phyloP scores from a whole-genome alignment of 2,329 filamentous ascomycete species.

The Aspergillus spinulosporus region DNA sequence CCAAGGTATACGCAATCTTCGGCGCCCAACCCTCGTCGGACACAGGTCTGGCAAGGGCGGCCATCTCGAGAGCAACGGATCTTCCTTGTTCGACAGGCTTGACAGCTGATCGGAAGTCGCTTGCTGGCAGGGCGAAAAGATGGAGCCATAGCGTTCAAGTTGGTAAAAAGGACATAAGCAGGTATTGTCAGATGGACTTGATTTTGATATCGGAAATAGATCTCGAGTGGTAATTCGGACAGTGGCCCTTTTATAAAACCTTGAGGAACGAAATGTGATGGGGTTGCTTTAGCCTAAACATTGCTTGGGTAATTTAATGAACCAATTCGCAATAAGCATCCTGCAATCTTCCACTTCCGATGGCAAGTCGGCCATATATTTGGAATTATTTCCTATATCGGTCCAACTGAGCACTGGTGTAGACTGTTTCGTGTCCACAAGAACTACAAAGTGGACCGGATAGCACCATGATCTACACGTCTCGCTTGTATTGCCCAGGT shows the following conservation, averaged over 20 bases:
- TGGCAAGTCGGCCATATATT: slow-evolving; percentile 1
- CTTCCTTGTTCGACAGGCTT: slow-evolving; percentile 43
- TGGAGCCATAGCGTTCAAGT: slow-evolving; percentile 23
- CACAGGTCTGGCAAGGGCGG: slow-evolving; percentile 43
- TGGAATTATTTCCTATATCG: slow-evolving; percentile 9
- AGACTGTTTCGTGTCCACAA: neutral
- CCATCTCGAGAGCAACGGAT: slow-evolving; percentile 43
- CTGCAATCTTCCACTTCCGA: neutral
- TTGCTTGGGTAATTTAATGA: neutral
- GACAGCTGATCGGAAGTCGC: slow-evolving; percentile 43
- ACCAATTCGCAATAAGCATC: neutral
- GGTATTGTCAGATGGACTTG: too few species aligned
- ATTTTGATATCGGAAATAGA: neutral
- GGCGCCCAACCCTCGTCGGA: slow-evolving; percentile 38
- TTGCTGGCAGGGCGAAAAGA: slow-evolving; percentile 33
- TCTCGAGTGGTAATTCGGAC: neutral
- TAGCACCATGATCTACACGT: slow-evolving; percentile 8
- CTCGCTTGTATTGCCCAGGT: slow-evolving; percentile 2
- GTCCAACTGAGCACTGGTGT: slow-evolving; percentile 2
- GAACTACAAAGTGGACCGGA: neutral
- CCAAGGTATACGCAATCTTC: slow-evolving; percentile 42
- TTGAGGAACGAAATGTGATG: neutral
- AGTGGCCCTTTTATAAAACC: neutral
- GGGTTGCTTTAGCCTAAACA: neutral
- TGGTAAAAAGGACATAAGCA: neutral